phyloP scores from a whole-genome alignment of 306 rosid species.

The Coriaria nepalensis region DNA sequence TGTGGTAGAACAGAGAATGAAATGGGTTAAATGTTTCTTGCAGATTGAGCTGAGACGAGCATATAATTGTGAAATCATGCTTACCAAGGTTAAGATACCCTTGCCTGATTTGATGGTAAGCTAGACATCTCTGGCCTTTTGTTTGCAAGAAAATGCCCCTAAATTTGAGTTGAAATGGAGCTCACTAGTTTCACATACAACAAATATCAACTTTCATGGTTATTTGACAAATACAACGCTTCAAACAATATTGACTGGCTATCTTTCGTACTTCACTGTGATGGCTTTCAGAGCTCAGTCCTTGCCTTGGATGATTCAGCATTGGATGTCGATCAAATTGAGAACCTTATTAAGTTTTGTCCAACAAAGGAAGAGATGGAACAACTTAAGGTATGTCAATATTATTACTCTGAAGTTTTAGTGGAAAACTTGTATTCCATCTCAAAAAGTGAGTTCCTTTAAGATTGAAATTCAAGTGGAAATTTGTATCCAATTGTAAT shows the following conservation, averaged over 20 bases:
- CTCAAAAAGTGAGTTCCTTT: background rate
- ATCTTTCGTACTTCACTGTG: slow-evolving; percentile 10
- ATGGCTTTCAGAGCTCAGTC: slow-evolving; percentile 43
- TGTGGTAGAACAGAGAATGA: background rate
- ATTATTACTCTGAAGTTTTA: slow-evolving; percentile 1
- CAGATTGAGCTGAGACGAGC: slow-evolving; percentile 98
- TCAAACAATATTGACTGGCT: slow-evolving; percentile 1
- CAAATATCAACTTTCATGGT: too few species aligned
- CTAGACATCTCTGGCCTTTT: slow-evolving; percentile 8
- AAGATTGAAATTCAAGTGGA: slow-evolving; percentile 4
- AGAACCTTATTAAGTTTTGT: slow-evolving; percentile 89
- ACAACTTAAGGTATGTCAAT: slow-evolving; percentile 47
- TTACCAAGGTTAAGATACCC: slow-evolving; percentile 86
- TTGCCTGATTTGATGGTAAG: slow-evolving; percentile 88
- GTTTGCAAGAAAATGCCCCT: slow-evolving; percentile 7
- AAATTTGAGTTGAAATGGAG: slow-evolving; percentile 17
- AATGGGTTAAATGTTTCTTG: slow-evolving; percentile 18
- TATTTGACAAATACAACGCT: too few species aligned
- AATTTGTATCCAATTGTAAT: slow-evolving; percentile 16
- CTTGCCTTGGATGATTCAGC: slow-evolving; percentile 79
- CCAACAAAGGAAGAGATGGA: slow-evolving; percentile 98
- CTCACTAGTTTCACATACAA: background rate
- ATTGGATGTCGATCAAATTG: slow-evolving; percentile 74
- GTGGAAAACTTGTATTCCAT: slow-evolving; percentile 3
- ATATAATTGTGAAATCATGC: slow-evolving; percentile 98